Evolutionary conservation across 2,329 filamentous ascomycete genomes (phyloP).

Genomic region (Sporothrix curviconia): DNA sequence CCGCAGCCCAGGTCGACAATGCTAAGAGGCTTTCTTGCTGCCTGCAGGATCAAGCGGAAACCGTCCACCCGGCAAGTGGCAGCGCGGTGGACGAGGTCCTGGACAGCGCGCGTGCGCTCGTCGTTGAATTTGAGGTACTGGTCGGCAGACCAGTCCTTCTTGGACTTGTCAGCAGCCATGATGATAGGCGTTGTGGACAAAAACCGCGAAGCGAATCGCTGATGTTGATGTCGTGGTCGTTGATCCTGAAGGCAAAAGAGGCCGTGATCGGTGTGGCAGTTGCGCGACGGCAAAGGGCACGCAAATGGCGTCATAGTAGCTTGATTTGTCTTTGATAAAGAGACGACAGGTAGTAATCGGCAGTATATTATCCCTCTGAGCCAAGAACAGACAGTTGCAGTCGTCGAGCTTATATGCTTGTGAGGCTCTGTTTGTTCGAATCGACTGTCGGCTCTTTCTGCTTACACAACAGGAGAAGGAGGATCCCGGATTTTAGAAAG

Average conservation of each 20-base stretch:
- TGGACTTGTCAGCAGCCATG: background rate
- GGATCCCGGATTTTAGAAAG: background rate
- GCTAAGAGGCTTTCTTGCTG: too few relatives aligned
- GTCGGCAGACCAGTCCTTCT: slow-evolving; percentile 44
- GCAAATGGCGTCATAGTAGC: slow-evolving; percentile 9
- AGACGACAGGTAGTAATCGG: too few relatives aligned
- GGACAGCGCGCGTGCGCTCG: slow-evolving; percentile 46
- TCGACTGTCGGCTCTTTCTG: background rate
- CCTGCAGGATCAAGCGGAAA: slow-evolving; percentile 22
- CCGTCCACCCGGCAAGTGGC: slow-evolving; percentile 26
- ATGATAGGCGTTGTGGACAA: background rate
- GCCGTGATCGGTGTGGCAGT: background rate
- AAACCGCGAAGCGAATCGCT: background rate
- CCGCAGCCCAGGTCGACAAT: slow-evolving; percentile 56
- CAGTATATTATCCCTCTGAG: too few relatives aligned
- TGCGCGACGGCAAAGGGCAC: background rate
- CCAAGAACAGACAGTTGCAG: too few relatives aligned
- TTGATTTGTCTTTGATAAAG: background rate
- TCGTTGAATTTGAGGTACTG: slow-evolving; percentile 51
- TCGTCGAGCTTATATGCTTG: too few relatives aligned
- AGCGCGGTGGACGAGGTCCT: slow-evolving; percentile 47
- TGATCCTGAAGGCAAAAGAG: background rate
- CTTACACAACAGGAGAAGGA: background rate
- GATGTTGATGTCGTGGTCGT: background rate
- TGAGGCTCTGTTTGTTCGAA: background rate